Evolutionary conservation across 129 eudicot species (phyloP).

Genomic region (Glebionis coronaria): DNA sequence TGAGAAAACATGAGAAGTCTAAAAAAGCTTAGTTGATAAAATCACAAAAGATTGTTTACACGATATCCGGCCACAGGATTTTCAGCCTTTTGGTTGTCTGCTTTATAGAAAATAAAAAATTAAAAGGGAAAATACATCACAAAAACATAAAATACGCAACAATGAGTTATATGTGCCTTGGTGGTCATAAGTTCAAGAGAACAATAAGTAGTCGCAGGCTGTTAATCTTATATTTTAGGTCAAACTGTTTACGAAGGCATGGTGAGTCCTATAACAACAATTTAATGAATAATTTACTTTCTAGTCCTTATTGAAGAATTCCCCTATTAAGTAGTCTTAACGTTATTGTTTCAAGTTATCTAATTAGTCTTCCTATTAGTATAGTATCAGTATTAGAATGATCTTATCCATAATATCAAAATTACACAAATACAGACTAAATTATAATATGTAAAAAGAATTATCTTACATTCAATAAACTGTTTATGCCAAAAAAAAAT

Average conservation of each 20-base stretch:
- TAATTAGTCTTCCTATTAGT: too few species aligned
- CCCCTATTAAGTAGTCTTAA: too few species aligned
- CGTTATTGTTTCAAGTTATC: too few species aligned
- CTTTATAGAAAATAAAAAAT: conserved; percentile 9
- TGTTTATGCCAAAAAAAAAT: conserved; percentile 1
- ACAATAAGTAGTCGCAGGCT: background rate
- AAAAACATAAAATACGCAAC: background rate
- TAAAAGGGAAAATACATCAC: conserved; percentile 11
- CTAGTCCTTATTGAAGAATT: too few species aligned
- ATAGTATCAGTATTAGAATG: too few species aligned
- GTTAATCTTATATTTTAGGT: background rate
- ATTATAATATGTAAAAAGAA: too few species aligned
- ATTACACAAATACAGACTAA: too few species aligned
- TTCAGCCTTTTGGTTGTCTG: conserved; percentile 20
- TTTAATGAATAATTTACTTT: too few species aligned
- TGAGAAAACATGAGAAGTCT: background rate
- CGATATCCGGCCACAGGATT: conserved; percentile 14
- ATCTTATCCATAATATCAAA: too few species aligned
- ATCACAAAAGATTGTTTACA: background rate
- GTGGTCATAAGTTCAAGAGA: conserved; percentile 10
- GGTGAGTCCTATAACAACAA: too few species aligned
- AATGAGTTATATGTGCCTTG: conserved; percentile 6
- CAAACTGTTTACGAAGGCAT: background rate
- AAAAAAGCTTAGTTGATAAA: background rate
- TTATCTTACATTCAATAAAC: background rate